Evolutionary conservation across 1,284 basidiomycete genomes (phyloP), one percentile per base, ranked within the genome.

Genomic region (Naganishia albida): DNA sequence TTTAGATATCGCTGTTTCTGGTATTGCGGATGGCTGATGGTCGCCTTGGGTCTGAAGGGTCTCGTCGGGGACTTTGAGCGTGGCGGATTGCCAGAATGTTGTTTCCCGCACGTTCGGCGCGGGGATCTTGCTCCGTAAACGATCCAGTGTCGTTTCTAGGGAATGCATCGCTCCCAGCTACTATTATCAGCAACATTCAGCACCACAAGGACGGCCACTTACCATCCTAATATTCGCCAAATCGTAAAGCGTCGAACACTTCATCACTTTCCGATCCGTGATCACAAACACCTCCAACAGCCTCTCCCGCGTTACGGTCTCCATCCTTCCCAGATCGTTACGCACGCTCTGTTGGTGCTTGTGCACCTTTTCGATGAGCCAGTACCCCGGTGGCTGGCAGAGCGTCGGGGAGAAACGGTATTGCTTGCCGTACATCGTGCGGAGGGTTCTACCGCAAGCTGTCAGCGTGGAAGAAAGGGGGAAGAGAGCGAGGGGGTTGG

Each of bases 161-260:
- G 57, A 42, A 25, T 65, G 56, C 51, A 59, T 65, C 12, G 50
- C 64, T 10, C 42, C 44, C 40, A 65, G 57, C 64, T 65, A 26
- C 12, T 0, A 10, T 18, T 18, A 42, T 23, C n/a, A 18, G 44
- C 46, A 18, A 23, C 7, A 20, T 23, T 23, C 25, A 18, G 43
- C 40, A n/a, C 12, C 18, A 20, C 20, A 25, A 23, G 25, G 12
- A 25, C 12, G 10, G 38, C 6, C 18, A 43, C 64, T 44, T 34
- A 65, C 64, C 18, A 62, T 43, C 20, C 64, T 15, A 4, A 59
- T 50, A n/a, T 65, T 57, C 13, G 57, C 54, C 42, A 65, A 23
- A 42, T 65, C 64, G 34, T 60, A 65, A 13, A 65, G 43, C 16
- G 64, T 65, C 42, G 51, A 60, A 40, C 64, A 65, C 42, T 65